A percentile compares a stretch with the other conserved stretches of the same genome.
Conservation (phyloP, 108 stramenopile species). For the Chaetoceros tenuissimus region DNA sequence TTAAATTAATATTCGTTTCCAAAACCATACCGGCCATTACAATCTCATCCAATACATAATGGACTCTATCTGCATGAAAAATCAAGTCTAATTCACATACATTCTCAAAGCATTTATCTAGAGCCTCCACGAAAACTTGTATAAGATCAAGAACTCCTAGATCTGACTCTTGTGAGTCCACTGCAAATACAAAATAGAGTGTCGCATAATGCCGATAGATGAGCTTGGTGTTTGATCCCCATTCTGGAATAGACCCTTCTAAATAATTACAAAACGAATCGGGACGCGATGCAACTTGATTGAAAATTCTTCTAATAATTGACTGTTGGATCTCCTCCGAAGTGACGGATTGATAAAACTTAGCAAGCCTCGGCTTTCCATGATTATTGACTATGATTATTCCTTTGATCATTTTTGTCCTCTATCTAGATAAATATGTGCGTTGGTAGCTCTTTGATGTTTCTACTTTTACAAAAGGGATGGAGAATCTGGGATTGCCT, state of each 20-base stretch:
- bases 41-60: conserved; percentile 92
- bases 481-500: too few species aligned
- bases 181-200: conserved; percentile 98
- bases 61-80: conserved; percentile 93
- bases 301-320: conserved; percentile 91
- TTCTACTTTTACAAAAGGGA: too few species aligned
- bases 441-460: neutral
- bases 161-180: conserved; percentile 95
- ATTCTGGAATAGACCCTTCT: conserved; percentile 93
- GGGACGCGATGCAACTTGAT: conserved; percentile 91
- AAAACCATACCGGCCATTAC: conserved; percentile 99
- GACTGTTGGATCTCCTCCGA: conserved; percentile 90
- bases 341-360: conserved; percentile 94
- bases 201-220: conserved; percentile 99
- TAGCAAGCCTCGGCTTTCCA: conserved; percentile 93
- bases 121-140: conserved; percentile 98
- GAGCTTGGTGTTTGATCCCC: conserved; percentile 94
- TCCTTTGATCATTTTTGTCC: conserved; percentile 78
- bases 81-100: conserved; percentile 99
- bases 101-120: conserved; percentile 99
- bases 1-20: conserved; percentile 92
- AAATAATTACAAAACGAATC: conserved; percentile 99
- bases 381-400: conserved; percentile 98
- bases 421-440: neutral
- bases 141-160: conserved; percentile 98